Evolutionary conservation across 2,329 filamentous ascomycete genomes (phyloP), one percentile per base, ranked within the genome.

Genomic region (Zalaria sp.): DNA sequence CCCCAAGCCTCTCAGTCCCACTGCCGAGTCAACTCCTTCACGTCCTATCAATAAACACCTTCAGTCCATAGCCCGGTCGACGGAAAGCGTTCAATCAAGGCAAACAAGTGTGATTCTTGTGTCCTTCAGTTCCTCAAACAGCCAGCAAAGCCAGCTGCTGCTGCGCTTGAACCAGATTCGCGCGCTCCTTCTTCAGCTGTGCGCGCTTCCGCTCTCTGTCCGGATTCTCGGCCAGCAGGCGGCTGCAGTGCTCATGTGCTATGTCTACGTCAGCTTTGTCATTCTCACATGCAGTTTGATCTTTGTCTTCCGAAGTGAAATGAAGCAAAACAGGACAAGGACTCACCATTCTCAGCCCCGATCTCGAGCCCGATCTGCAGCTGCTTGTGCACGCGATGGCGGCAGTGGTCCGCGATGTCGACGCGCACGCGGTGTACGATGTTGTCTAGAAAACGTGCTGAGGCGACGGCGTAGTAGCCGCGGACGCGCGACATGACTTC

Each of bases 391-490:
- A 47, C 32, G 3, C 43, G 34, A 8, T 28, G 25, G 6, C 31
- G 29, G 26, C 41, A 45, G 28, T 53, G 52, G 46, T 38, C 37
- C 3, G 57, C 59, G 29, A 65, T 49, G 35, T 64, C 58, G 0
- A 46, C 53, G n/a, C 61, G 52, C 1, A 67, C 51, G 1, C 61
- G 51, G 49, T 61, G 59, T 26, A 53, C 60, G 4, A 72, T 51
- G 0, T 54, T 54, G 27, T 87, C 81, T 1, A 76, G 67, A 50
- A 85, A 81, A 1, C 81, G 71, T 29, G 68, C 61, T 0, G 75
- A 72, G 0, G 82, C 80, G 4, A 80, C 71, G 37, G 74, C 67
- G 53, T 87, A 87, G 56, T 86, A 87, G 0, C 73, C 79, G 0
- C 79, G 66, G 36, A 83, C 69, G 3, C 76, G 75, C 0, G 77